Conservation (phyloP, 2,329 filamentous ascomycete species). For the Mollisiaceae sp. region DNA sequence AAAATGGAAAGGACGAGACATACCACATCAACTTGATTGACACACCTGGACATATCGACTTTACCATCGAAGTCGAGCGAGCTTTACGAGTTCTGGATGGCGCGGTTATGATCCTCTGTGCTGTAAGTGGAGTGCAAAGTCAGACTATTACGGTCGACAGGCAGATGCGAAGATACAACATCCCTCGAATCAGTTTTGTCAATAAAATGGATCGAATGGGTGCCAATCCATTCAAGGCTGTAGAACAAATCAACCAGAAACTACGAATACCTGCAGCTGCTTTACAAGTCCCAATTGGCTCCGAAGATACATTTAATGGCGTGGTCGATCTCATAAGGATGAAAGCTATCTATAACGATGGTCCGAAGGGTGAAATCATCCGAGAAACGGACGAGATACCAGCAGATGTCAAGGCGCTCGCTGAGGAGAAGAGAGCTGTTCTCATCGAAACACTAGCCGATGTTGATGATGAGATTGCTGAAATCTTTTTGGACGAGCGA, state of each 20-base stretch:
- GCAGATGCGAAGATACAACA: conserved; percentile 98
- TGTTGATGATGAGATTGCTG: conserved; percentile 96
- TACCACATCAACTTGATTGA: conserved; percentile 99
- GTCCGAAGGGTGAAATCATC: conserved; percentile 78
- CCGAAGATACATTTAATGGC: conserved; percentile 89
- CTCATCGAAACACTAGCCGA: conserved; percentile 95
- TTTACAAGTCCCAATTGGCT: conserved; percentile 91
- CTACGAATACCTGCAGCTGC: conserved; percentile 92
- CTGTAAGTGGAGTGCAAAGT: conserved; percentile 94
- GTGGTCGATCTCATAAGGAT: conserved; percentile 92
- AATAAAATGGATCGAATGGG: conserved; percentile 99
- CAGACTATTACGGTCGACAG: conserved; percentile 98
- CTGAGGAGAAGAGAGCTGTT: conserved; percentile 79
- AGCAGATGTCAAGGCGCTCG: conserved; percentile 75
- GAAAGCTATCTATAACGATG: conserved; percentile 93
- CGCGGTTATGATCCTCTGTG: conserved; percentile 97
- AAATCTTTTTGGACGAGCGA: conserved; percentile 88
- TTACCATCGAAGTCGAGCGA: conserved; percentile 97
- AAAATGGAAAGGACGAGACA: conserved; percentile 81
- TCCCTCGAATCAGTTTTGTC: conserved; percentile 93
- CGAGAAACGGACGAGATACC: conserved; percentile 81
- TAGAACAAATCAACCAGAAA: conserved; percentile 97
- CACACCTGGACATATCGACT: conserved; percentile 97
- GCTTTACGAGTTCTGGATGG: conserved; percentile 94
- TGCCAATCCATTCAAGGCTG: conserved; percentile 95